Base-by-base conservation (phyloP, 352 stramenopile genomes). In the Globisporangium emineosum region DNA sequence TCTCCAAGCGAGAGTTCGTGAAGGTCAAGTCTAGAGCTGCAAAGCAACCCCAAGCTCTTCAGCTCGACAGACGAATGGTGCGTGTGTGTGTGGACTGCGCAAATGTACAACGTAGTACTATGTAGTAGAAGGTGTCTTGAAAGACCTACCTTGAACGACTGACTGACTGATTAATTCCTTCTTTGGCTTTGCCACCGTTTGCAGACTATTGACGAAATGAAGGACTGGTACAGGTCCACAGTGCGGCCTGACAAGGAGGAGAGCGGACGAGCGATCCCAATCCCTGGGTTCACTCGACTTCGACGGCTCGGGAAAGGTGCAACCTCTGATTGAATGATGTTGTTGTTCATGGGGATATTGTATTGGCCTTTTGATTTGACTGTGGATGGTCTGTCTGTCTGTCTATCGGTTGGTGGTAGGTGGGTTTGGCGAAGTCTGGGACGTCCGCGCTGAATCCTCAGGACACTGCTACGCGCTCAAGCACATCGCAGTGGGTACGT, bases 21-120 rank as follows among this genome's bases (percentile, higher is more conserved):
- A 37, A 55, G 25, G 13, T 15, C 3, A 35, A 55, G 5, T 12
- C 13, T 17, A 9, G 32, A 58, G 52, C 30, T n/a, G 30, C 55
- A 45, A n/a, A n/a, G n/a, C 10, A 2, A 12, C 23, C 35, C 17
- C 55, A 50, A 23, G 21, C 55, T 9, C 27, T 29, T 6, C 55
- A 60, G 21, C 55, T 60, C 55, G 37, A 30, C 35, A 50, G 55
- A 47, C 6, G 55, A 51, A 60, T 60, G 55, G 35, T 51, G 29
- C 23, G 55, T n/a, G 10, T 23, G 29, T 23, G 5, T 43, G 51
- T 21, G 29, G 10, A 12, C 15, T 8, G 15, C 5, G 5, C 17
- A 3, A 8, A 47, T 7, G 17, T n/a, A n/a, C n/a, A n/a, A n/a
- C n/a, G n/a, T n/a, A n/a, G n/a, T n/a, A n/a, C n/a, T n/a, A n/a